These are phyloP conservation scores for Yamadazyma songkhlaensis DNA, from an alignment of 1,139 yeast genomes.

Conservation along the genomic window DNA sequence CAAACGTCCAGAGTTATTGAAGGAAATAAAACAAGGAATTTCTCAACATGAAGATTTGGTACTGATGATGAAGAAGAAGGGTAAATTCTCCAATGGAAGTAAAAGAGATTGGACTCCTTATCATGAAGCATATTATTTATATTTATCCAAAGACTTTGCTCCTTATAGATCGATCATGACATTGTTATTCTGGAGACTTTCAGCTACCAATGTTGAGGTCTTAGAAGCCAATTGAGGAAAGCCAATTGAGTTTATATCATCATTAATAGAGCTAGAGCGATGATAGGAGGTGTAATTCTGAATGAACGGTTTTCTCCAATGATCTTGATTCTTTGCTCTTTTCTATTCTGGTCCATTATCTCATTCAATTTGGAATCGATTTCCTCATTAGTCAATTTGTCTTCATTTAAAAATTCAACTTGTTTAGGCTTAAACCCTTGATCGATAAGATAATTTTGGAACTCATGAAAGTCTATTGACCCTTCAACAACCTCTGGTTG, in stretches of 20 bases:
- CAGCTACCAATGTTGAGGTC: slow-evolving; percentile 57
- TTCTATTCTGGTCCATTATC: slow-evolving; percentile 16
- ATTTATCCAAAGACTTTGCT: slow-evolving; percentile 53
- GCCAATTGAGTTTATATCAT: slow-evolving; percentile 6
- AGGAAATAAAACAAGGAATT: slow-evolving; percentile 35
- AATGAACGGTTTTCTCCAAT: slow-evolving; percentile 26
- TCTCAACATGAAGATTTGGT: slow-evolving; percentile 27
- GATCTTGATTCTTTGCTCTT: slow-evolving; percentile 24
- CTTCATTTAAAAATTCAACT: slow-evolving; percentile 26
- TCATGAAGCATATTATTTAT: slow-evolving; percentile 57
- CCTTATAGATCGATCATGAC: slow-evolving; percentile 73
- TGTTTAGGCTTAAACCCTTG: slow-evolving; percentile 30
- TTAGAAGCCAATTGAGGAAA: slow-evolving; percentile 15
- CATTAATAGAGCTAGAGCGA: too few relatives aligned
- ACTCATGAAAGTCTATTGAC: too few relatives aligned
- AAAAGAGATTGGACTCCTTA: slow-evolving; percentile 58
- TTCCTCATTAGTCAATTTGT: slow-evolving; percentile 36
- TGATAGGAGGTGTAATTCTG: too few relatives aligned
- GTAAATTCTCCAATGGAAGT: slow-evolving; percentile 42
- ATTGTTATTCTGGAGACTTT: slow-evolving; percentile 72
- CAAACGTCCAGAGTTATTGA: slow-evolving; percentile 50
- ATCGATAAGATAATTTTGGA: slow-evolving; percentile 1
- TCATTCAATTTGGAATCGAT: slow-evolving; percentile 36
- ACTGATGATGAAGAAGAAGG: slow-evolving; percentile 28
- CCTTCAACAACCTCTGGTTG: too few relatives aligned